A percentile compares a stretch with the other conserved stretches of the same genome.
These are phyloP conservation scores for Termitomyces sp. DNA, from an alignment of 768 basidiomycete genomes.

Conservation along the genomic window DNA sequence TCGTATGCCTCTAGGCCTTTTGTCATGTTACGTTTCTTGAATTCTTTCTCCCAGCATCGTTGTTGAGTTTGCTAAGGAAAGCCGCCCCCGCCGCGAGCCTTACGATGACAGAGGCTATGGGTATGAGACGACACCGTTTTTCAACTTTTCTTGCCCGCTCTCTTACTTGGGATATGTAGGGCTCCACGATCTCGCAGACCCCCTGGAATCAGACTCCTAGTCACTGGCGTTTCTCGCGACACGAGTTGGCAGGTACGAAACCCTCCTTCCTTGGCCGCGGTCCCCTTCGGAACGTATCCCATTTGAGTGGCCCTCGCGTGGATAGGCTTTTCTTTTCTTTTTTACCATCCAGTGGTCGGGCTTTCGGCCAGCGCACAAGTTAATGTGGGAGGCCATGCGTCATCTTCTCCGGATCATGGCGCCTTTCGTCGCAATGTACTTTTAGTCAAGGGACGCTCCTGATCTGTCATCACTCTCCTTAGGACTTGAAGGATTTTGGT, in stretches of 20 bases:
- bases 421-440: slow-evolving; percentile 20
- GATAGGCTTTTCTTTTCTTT: slow-evolving; percentile 13
- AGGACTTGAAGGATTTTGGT: slow-evolving; percentile 99
- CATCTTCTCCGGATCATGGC: slow-evolving; percentile 16
- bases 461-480: slow-evolving; percentile 40
- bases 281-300: slow-evolving; percentile 15
- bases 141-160: slow-evolving; percentile 6
- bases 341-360: slow-evolving; percentile 12
- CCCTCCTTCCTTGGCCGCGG: slow-evolving; percentile 24
- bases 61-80: slow-evolving; percentile 95
- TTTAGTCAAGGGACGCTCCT: slow-evolving; percentile 36
- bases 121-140: slow-evolving; percentile 31
- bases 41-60: slow-evolving; percentile 61
- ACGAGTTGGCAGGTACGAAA: slow-evolving; percentile 97
- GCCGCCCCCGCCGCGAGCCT: slow-evolving; percentile 75
- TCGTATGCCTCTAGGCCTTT: slow-evolving; percentile 44
- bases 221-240: slow-evolving; percentile 87
- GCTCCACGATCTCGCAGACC: slow-evolving; percentile 71
- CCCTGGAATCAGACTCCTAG: slow-evolving; percentile 78
- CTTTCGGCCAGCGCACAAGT: slow-evolving; percentile 11
- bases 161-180: slow-evolving; percentile 21
- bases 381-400: slow-evolving; percentile 9
- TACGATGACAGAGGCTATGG: slow-evolving; percentile 63
- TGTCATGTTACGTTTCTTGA: neutral
- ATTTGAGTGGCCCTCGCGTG: slow-evolving; percentile 19